These are phyloP conservation scores for Gentiana straminea DNA, from an alignment of 257 asterid species.

Conservation along the genomic window DNA sequence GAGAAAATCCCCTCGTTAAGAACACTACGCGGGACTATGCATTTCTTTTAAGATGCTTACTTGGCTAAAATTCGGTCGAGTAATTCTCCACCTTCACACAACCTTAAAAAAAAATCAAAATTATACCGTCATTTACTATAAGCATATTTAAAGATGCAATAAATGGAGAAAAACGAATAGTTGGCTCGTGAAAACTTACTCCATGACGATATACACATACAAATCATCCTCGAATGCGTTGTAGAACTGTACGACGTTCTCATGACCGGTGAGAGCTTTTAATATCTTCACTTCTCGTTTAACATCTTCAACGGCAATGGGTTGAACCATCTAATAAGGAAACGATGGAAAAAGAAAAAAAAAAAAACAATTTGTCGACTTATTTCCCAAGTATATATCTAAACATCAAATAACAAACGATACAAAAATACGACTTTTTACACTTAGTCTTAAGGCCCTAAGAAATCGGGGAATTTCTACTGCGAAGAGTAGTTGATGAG, in stretches of 20 bases:
- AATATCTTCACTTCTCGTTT: constrained; percentile 94
- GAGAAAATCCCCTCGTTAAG: background rate
- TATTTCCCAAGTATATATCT: no score
- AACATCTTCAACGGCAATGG: constrained; percentile 97
- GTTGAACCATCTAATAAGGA: constrained; percentile 75
- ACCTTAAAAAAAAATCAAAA: constrained; percentile 27
- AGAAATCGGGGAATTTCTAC: no score
- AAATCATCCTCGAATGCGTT: constrained; percentile 87
- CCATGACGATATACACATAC: constrained; percentile 90
- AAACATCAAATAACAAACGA: no score
- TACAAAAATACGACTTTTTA: no score
- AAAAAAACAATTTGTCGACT: no score
- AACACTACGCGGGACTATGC: background rate
- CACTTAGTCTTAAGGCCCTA: no score
- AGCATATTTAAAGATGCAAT: background rate
- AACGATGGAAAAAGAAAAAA: background rate
- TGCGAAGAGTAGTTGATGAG: no score
- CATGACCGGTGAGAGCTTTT: constrained; percentile 92
- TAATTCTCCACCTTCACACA: constrained; percentile 97
- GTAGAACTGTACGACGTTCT: constrained; percentile 88
- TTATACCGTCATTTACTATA: constrained; percentile 10
- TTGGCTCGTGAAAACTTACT: constrained; percentile 42
- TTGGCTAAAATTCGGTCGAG: constrained; percentile 88
- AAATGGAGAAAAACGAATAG: background rate
- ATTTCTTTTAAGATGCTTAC: constrained; percentile 32